phyloP scores from a whole-genome alignment of 352 stramenopile genomes.

The Globisporangium mamillatum region DNA sequence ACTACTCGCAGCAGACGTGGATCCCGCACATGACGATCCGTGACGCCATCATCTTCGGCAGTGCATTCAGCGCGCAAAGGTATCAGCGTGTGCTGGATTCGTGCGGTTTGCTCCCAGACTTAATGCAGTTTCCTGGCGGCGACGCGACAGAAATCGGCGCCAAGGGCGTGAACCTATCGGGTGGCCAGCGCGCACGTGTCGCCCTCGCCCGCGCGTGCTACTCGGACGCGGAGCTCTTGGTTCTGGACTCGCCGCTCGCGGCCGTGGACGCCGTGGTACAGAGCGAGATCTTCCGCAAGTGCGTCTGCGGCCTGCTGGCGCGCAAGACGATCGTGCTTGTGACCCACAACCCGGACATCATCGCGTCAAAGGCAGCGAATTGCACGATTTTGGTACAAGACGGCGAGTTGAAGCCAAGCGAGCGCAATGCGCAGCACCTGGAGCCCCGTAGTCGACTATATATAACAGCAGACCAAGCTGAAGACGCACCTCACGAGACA shows the following conservation, averaged over 20 bases:
- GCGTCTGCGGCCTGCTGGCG: constrained; percentile 9
- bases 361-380: neutral
- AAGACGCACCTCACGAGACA: neutral
- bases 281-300: constrained; percentile 69
- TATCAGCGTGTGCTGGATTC: neutral
- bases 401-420: neutral
- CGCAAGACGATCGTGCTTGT: constrained; percentile 35
- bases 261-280: constrained; percentile 91
- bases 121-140: neutral
- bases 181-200: neutral
- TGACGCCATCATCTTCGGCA: constrained; percentile 4
- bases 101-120: neutral
- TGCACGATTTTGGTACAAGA: neutral
- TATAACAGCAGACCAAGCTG: neutral
- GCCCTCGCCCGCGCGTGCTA: constrained; percentile 2
- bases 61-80: neutral
- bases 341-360: constrained; percentile 2
- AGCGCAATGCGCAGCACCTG: neutral
- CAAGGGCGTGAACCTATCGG: constrained; percentile 2
- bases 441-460: neutral
- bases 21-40: constrained; percentile 3
- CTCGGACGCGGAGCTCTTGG: constrained; percentile 26
- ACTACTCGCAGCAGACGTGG: constrained; percentile 3
- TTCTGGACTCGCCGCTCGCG: constrained; percentile 87
- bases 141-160: neutral